phyloP scores from a whole-genome alignment of 306 rosid species.

The Casuarina equisetifolia region DNA sequence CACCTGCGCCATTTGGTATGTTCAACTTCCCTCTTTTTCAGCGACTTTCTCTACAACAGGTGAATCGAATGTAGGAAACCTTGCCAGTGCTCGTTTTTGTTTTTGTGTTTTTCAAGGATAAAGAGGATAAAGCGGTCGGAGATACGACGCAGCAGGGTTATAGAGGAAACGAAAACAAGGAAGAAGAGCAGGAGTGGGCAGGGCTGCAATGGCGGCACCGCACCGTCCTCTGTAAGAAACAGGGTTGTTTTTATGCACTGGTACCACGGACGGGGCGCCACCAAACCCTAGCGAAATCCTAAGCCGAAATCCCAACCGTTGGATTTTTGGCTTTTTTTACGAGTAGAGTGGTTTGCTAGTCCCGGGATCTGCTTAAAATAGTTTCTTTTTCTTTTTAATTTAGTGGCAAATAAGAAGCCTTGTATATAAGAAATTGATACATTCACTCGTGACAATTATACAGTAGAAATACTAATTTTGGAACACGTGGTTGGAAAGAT shows the following conservation, averaged over 20 bases:
- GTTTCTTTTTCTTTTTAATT: too few relatives aligned
- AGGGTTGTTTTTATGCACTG: constrained; percentile 5
- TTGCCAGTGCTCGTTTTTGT: neutral
- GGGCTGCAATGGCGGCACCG: constrained; percentile 28
- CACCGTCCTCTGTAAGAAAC: neutral
- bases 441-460: too few relatives aligned
- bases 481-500: too few relatives aligned
- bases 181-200: constrained; percentile 1
- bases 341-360: too few relatives aligned
- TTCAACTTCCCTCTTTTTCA: neutral
- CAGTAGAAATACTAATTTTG: too few relatives aligned
- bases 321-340: neutral
- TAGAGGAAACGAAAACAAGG: neutral
- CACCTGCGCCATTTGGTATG: constrained; percentile 41
- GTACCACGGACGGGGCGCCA: neutral
- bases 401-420: too few relatives aligned
- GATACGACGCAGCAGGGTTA: neutral
- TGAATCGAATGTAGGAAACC: too few relatives aligned
- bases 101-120: neutral
- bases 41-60: neutral
- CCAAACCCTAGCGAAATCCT: constrained; percentile 30
- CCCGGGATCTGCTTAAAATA: too few relatives aligned
- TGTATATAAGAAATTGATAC: too few relatives aligned
- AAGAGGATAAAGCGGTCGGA: constrained; percentile 9
- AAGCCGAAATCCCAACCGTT: neutral